These are phyloP conservation scores for Cryptococcus neoformans DNA, from an alignment of 1,284 basidiomycete species.

Conservation along the genomic window DNA sequence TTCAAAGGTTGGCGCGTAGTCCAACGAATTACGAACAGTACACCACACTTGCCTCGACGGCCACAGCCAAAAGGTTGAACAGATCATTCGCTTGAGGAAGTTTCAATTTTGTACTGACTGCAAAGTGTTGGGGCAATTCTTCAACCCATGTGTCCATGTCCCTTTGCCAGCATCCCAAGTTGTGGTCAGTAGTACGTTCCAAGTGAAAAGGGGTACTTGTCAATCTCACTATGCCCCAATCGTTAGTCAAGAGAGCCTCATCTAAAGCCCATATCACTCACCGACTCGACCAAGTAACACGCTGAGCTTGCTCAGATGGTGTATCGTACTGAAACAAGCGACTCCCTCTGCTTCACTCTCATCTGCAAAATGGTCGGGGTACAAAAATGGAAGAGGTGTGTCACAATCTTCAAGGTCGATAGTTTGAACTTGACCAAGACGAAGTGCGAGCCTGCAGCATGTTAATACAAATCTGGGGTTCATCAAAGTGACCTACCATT, in stretches of 20 bases:
- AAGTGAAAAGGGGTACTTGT: conserved; percentile 7
- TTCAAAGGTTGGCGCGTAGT: not conserved
- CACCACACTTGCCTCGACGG: conserved; percentile 10
- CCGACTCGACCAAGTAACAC: conserved; percentile 15
- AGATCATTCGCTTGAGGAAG: conserved; percentile 11
- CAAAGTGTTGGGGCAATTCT: conserved; percentile 14
- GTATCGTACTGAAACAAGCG: conserved; percentile 16
- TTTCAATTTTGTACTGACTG: conserved; percentile 6
- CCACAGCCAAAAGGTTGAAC: conserved; percentile 15
- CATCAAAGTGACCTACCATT: not conserved
- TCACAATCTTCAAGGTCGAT: conserved; percentile 21
- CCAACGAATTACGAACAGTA: no score
- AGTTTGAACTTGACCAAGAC: conserved; percentile 7
- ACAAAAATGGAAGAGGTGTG: conserved; percentile 10
- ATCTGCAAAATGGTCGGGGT: conserved; percentile 14
- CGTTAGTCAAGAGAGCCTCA: no score
- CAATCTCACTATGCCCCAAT: not conserved
- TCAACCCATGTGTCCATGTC: conserved; percentile 17
- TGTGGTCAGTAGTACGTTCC: conserved; percentile 11
- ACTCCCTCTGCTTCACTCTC: not conserved
- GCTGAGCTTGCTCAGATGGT: conserved; percentile 16
- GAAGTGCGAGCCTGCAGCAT: conserved; percentile 2
- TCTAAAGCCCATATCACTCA: conserved; percentile 2
- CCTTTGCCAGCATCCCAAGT: conserved; percentile 8
- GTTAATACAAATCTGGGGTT: not conserved